phyloP scores from a whole-genome alignment of 163 green algal genomes.

The Chlorella variabilis region DNA sequence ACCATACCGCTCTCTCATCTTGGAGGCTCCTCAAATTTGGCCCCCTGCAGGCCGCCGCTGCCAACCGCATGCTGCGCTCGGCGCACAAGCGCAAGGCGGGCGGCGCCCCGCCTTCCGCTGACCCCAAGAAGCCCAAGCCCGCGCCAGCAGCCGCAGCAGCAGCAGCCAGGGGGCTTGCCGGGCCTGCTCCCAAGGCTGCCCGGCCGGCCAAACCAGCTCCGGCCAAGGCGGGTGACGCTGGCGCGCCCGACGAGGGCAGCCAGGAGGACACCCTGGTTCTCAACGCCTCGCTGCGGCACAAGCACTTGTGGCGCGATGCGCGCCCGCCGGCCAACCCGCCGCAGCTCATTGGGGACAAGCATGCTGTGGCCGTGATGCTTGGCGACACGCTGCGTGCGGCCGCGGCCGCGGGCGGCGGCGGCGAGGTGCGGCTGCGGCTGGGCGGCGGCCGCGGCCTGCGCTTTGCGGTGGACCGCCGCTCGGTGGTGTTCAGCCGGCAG shows the following conservation, averaged over 20 bases:
- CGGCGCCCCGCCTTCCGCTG: background rate
- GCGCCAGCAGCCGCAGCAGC: background rate
- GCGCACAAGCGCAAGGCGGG: background rate
- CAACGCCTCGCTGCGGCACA: background rate
- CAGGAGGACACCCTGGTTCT: slow-evolving; percentile 6
- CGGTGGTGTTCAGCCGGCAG: slow-evolving; percentile 4
- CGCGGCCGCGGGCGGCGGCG: too few species aligned
- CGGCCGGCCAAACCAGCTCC: background rate
- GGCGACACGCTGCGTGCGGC: slow-evolving; percentile 7
- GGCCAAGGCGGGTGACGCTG: background rate
- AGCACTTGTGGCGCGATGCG: background rate
- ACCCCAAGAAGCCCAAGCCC: slow-evolving; percentile 16
- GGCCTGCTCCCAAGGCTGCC: too few species aligned
- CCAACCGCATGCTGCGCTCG: background rate
- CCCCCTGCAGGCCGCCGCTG: too few species aligned
- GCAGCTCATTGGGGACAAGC: background rate
- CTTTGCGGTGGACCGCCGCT: background rate
- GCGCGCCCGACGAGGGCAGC: too few species aligned
- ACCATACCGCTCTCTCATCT: too few species aligned
- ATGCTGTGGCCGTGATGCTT: slow-evolving; percentile 17
- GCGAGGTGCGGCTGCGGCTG: background rate
- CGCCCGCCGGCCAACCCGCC: background rate
- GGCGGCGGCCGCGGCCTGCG: background rate
- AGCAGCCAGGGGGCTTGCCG: too few species aligned
- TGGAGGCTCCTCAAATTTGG: too few species aligned